Conservation (phyloP, 805 yeast genomes). For the Suhomyces prunicola region DNA sequence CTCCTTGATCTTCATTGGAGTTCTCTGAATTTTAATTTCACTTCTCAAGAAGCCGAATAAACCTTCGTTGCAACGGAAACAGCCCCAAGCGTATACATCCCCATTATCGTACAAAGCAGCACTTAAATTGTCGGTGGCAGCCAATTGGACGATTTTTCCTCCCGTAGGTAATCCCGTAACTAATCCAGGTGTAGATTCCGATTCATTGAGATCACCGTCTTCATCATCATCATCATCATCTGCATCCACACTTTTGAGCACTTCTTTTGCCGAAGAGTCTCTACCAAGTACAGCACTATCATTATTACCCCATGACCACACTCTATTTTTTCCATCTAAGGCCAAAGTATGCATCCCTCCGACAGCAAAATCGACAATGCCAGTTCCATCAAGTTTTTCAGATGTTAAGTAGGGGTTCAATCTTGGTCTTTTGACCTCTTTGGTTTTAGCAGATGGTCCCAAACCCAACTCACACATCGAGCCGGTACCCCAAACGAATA, state of each 20-base stretch:
- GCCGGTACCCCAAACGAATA: constrained; percentile 95
- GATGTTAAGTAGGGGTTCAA: constrained; percentile 70
- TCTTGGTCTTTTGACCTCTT: constrained; percentile 95
- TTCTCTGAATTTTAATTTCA: constrained; percentile 57
- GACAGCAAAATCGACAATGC: constrained; percentile 81
- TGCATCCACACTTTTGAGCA: constrained; percentile 64
- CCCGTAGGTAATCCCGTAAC: constrained; percentile 64
- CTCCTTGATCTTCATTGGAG: constrained; percentile 61
- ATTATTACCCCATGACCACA: constrained; percentile 99
- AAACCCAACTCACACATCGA: constrained; percentile 96
- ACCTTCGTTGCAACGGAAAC: constrained; percentile 93
- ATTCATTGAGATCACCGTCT: constrained; percentile 83
- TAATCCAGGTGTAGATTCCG: constrained; percentile 82
- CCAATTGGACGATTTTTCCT: constrained; percentile 67
- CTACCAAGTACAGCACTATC: constrained; percentile 92
- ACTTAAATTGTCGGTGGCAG: constrained; percentile 90
- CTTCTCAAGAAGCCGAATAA: constrained; percentile 71
- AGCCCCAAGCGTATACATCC: constrained; percentile 96
- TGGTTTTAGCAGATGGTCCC: constrained; percentile 91
- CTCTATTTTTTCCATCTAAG: constrained; percentile 64
- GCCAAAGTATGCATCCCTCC: constrained; percentile 97
- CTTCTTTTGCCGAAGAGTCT: constrained; percentile 66
- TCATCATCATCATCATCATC: constrained; percentile 51
- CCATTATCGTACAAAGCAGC: constrained; percentile 79
- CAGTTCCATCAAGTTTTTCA: constrained; percentile 47